Evolutionary conservation across 129 eudicot genomes (phyloP), one percentile per base, ranked within the genome.

Genomic region (Lactuca saligna): DNA sequence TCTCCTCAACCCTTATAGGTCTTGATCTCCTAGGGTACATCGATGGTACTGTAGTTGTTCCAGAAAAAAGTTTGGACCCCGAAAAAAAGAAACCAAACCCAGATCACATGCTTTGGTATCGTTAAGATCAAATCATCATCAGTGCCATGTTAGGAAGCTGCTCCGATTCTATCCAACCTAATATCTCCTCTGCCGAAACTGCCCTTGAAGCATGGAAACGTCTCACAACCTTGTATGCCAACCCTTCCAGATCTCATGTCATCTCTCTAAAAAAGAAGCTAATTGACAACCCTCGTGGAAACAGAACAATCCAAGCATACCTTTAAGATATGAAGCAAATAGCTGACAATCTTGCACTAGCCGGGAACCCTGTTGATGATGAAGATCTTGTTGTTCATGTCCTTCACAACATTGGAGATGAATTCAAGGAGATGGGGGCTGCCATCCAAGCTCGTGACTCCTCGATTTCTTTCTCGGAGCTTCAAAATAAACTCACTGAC

Each of bases 371-470:
- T 1, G 31, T 60, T 17, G 14, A 33, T 13, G 44, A 60, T 11
- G 64, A 59, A 6, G 64, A 59, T 59, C 41, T 59, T 13, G 41
- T 59, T 0, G 35, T 59, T 59, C 64, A 59, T 17, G 33, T 17
- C 3, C 33, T 59, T 3, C 33, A 17, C 14, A 59, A 59, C 15
- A 5, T 59, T 0, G 42, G 65, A 2, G 44, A 32, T 3, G 44
- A 13, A 2, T 60, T 13, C 65, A 60, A 60, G 39, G 44, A 60
- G 31, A 55, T 54, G 48, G 29, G 8, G 38, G 60, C 58, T 11
- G 48, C 56, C 13, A 50, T 33, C 14, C n/a, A 3, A 32, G 17
- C 14, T 12, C 16, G 20, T 3, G 65, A 60, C 6, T 10, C 65
- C n/a, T 29, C 65, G 3, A 60, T 60, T 8, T 13, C 44, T 1